A percentile compares a stretch with the other conserved stretches of the same genome.
phyloP scores from a whole-genome alignment of 192 early-diverging fungal species.

The Podila minutissima region DNA sequence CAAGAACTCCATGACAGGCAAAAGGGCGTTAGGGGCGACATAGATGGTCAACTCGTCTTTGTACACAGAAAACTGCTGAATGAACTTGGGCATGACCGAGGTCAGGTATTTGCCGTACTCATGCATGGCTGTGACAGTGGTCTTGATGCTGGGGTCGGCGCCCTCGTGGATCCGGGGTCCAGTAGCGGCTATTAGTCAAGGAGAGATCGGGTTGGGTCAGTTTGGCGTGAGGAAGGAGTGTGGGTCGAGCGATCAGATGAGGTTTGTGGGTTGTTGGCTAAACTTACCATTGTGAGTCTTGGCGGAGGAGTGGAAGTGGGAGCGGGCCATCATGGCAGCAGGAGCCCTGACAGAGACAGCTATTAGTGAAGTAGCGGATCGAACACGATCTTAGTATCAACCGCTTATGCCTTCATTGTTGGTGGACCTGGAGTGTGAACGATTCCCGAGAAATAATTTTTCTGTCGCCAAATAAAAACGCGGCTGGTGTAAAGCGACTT shows the following conservation, averaged over 20 bases:
- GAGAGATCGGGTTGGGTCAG: too few species aligned
- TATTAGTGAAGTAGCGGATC: too few species aligned
- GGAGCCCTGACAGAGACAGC: slow-evolving; percentile 20
- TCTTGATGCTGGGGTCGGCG: slow-evolving; percentile 39
- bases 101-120: slow-evolving; percentile 92
- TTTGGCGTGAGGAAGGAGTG: too few species aligned
- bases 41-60: slow-evolving; percentile 98
- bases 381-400: too few species aligned
- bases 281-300: slow-evolving; percentile 28
- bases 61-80: slow-evolving; percentile 97
- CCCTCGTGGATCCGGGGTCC: slow-evolving; percentile 47
- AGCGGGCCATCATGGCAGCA: slow-evolving; percentile 34
- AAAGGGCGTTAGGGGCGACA: slow-evolving; percentile 83
- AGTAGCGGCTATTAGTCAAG: slow-evolving; percentile 3
- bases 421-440: too few species aligned
- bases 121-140: slow-evolving; percentile 63
- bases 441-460: too few species aligned
- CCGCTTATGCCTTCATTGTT: too few species aligned
- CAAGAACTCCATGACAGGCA: slow-evolving; percentile 87
- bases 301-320: slow-evolving; percentile 40
- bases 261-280: not conserved
- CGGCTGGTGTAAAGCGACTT: too few species aligned
- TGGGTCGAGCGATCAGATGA: too few species aligned
- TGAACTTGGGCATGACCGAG: slow-evolving; percentile 89
- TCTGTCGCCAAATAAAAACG: too few species aligned